A percentile compares a stretch with the other conserved stretches of the same genome.
These are phyloP conservation scores for Pythium volutum DNA, from an alignment of 352 stramenopile genomes.

Conservation along the genomic window DNA sequence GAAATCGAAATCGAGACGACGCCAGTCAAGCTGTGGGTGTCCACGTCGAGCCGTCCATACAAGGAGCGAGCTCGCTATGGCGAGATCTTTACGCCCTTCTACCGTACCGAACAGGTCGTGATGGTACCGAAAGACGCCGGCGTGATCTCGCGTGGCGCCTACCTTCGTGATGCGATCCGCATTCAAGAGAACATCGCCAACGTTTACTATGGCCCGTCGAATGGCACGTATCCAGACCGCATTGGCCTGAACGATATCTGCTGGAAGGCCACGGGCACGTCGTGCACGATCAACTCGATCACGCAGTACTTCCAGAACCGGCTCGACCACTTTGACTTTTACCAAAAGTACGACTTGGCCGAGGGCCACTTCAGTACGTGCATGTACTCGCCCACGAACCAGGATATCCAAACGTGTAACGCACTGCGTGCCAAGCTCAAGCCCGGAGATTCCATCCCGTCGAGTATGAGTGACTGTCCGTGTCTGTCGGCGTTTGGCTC, in stretches of 20 bases:
- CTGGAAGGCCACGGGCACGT: slow-evolving; percentile 46
- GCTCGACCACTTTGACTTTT: slow-evolving; percentile 55
- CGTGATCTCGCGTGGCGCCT: slow-evolving; percentile 31
- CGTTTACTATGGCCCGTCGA: slow-evolving; percentile 5
- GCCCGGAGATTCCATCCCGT: slow-evolving; percentile 33
- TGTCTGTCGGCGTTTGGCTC: slow-evolving; percentile 58
- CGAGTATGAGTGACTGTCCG: slow-evolving; percentile 59
- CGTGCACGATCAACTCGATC: slow-evolving; percentile 55
- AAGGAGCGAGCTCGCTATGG: slow-evolving; percentile 41
- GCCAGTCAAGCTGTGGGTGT: slow-evolving; percentile 55
- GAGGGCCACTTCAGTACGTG: slow-evolving; percentile 44
- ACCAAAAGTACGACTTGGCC: slow-evolving; percentile 40
- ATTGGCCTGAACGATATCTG: slow-evolving; percentile 46
- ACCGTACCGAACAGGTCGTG: slow-evolving; percentile 51
- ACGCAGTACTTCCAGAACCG: slow-evolving; percentile 70
- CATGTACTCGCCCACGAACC: slow-evolving; percentile 37
- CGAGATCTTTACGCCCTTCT: slow-evolving; percentile 56
- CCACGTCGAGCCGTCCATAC: slow-evolving; percentile 39
- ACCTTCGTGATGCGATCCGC: slow-evolving; percentile 46
- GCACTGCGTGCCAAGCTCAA: slow-evolving; percentile 33
- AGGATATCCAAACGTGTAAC: slow-evolving; percentile 44
- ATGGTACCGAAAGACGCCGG: slow-evolving; percentile 52
- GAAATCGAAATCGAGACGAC: slow-evolving; percentile 44
- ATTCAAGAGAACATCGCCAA: slow-evolving; percentile 37
- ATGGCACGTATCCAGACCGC: slow-evolving; percentile 21